Conservation (phyloP, 495 filamentous ascomycete species). For the Podospora sp. region DNA sequence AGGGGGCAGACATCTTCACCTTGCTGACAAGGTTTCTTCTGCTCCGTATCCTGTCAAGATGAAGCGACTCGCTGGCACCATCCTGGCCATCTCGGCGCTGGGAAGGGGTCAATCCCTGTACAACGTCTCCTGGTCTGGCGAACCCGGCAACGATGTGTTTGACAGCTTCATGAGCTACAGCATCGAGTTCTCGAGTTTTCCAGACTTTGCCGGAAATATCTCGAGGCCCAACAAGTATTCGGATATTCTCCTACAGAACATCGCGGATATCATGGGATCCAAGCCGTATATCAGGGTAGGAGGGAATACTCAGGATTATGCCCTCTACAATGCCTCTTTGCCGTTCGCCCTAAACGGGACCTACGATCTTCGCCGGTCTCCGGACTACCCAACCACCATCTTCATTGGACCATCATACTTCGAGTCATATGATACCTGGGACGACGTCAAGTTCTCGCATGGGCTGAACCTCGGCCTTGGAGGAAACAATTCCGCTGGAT, state of each 20-base stretch:
- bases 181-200: conserved; percentile 64
- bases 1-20: no score
- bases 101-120: conserved; percentile 1
- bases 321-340: conserved; percentile 60
- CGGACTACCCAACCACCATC: conserved; percentile 64
- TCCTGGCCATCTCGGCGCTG: not conserved
- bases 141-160: conserved; percentile 41
- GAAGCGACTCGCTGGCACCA: not conserved
- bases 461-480: conserved; percentile 65
- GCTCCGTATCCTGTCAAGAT: not conserved
- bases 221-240: conserved; percentile 60
- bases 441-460: conserved; percentile 59
- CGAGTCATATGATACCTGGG: conserved; percentile 65
- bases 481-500: conserved; percentile 54
- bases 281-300: conserved; percentile 63
- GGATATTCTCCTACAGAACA: conserved; percentile 57
- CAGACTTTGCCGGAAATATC: conserved; percentile 62
- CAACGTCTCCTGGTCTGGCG: conserved; percentile 16
- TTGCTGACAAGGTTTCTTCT: not conserved
- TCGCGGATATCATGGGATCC: conserved; percentile 49
- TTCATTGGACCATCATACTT: conserved; percentile 66
- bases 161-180: conserved; percentile 61
- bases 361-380: conserved; percentile 49
- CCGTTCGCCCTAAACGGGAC: conserved; percentile 58
- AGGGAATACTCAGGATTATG: conserved; percentile 66